Base-by-base conservation (phyloP, 2,329 filamentous ascomycete genomes). In the Dissoconium aciculare region DNA sequence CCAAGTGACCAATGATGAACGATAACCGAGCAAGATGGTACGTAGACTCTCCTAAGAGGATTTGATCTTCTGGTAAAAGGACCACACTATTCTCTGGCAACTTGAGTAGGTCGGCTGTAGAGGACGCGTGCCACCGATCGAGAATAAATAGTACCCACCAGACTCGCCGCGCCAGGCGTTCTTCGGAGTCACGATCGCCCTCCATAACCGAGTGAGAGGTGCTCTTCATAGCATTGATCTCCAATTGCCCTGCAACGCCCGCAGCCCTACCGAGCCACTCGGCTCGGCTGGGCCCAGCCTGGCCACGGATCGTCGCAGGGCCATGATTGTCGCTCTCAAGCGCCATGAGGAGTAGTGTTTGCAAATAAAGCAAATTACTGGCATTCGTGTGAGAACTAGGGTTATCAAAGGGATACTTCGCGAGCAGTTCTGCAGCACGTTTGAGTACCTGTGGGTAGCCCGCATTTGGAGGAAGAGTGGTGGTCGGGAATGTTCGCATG, bases 141-240 rank as follows among this genome's bases (percentile, higher is more conserved):
- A 83, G 66, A 39, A 78, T 64, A 27, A 81, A 67, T 17, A 83
- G 57, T 10, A 71, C 69, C 72, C 74, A 81, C 78, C 78, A 83
- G 11, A 75, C 66, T 26, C 74, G 66, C 30, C 74, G 60, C 2
- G 66, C 66, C 3, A 81, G 57, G 11, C 69, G 69, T 29, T 74
- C 69, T 26, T 75, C 69, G 12, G 66, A 67, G 46, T 80, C 72
- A 2, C 58, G 46, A 31, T 75, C 69, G 6, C 58, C 51, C 4
- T 66, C 62, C 4, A 55, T 45, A 11, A 52, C 38, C 15, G 51
- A 50, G 52, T 31, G 63, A 61, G 27, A 60, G 39, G 23, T 46
- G 33, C 29, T 60, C 53, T 36, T 60, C 44, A 54, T 45, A 30
- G 62, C 46, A 34, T 74, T 73, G 35, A 81, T 58, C 43, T 69